Conservation (phyloP, 2,329 filamentous ascomycete species). For the Hymenoscyphus fraxineus region DNA sequence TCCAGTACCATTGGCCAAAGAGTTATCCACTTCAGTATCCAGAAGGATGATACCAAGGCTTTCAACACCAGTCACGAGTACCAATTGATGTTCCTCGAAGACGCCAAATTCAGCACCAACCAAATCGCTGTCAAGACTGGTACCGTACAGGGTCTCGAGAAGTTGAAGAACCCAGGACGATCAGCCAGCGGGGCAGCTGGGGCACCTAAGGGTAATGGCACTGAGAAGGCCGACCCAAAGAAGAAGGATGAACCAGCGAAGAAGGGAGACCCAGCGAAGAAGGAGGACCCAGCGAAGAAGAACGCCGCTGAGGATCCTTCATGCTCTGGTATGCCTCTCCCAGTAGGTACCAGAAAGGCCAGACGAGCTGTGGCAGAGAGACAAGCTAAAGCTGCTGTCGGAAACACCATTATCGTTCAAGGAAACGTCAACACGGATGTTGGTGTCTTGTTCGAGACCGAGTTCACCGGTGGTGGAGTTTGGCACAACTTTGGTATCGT, state of each 20-base stretch:
- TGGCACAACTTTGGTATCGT: conserved; percentile 62
- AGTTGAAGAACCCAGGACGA: neutral
- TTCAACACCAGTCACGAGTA: conserved; percentile 61
- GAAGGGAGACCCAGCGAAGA: too few relatives aligned
- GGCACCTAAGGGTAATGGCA: too few relatives aligned
- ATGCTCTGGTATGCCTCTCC: neutral
- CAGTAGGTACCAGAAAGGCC: neutral
- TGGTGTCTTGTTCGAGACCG: conserved; percentile 47
- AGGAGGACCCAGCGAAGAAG: too few relatives aligned
- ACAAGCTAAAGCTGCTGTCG: conserved; percentile 31
- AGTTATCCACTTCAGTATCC: conserved; percentile 58
- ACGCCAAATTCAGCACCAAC: conserved; percentile 45
- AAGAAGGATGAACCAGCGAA: too few relatives aligned
- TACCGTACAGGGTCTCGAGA: conserved; percentile 41
- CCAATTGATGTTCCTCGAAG: conserved; percentile 50
- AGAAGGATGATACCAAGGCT: conserved; percentile 41
- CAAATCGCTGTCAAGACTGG: conserved; percentile 55
- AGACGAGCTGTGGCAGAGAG: neutral
- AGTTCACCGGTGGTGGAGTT: conserved; percentile 43
- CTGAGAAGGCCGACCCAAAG: too few relatives aligned
- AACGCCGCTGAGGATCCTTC: neutral
- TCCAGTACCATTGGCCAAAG: conserved; percentile 52
- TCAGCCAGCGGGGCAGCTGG: too few relatives aligned
- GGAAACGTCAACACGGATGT: conserved; percentile 46
- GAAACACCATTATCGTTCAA: conserved; percentile 44